Evolutionary conservation across 495 filamentous ascomycete species (phyloP).

Genomic region (Annulohypoxylon stygium): DNA sequence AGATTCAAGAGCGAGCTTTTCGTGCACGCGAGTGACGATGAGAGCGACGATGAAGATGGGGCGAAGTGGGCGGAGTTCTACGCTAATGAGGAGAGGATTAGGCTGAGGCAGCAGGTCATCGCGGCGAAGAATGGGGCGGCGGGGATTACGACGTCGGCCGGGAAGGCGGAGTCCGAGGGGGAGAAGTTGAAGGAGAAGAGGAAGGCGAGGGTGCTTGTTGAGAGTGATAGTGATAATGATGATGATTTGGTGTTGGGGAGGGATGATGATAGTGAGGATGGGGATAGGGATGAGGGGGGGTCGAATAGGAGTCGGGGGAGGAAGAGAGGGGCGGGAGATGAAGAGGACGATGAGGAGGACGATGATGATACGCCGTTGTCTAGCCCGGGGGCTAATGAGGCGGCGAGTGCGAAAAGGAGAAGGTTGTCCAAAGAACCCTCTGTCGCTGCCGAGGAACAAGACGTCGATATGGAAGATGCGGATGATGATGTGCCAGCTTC

Average conservation of each 20-base stretch:
- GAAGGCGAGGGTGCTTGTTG: conserved; percentile 41
- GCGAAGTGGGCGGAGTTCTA: conserved; percentile 79
- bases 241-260: conserved; percentile 46
- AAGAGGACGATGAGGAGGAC: conserved; percentile 49
- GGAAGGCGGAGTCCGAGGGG: background rate
- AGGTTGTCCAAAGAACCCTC: conserved; percentile 42
- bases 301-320: background rate
- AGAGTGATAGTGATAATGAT: conserved; percentile 51
- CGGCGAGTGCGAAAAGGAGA: conserved; percentile 44
- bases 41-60: conserved; percentile 75
- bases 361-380: conserved; percentile 50
- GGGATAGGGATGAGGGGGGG: conserved; percentile 11
- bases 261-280: conserved; percentile 38
- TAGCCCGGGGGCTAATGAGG: conserved; percentile 36
- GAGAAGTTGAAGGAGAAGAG: conserved; percentile 39
- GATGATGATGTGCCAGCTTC: conserved; percentile 55
- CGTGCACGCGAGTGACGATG: conserved; percentile 83
- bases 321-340: conserved; percentile 37
- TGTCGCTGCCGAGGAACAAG: conserved; percentile 12
- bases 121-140: conserved; percentile 38
- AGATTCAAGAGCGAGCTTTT: conserved; percentile 88
- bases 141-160: conserved; percentile 34
- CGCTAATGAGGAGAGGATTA: conserved; percentile 61
- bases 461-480: conserved; percentile 38
- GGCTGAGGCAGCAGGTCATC: conserved; percentile 57